phyloP scores from a whole-genome alignment of 768 basidiomycete genomes.

The Tulasnella sp. region DNA sequence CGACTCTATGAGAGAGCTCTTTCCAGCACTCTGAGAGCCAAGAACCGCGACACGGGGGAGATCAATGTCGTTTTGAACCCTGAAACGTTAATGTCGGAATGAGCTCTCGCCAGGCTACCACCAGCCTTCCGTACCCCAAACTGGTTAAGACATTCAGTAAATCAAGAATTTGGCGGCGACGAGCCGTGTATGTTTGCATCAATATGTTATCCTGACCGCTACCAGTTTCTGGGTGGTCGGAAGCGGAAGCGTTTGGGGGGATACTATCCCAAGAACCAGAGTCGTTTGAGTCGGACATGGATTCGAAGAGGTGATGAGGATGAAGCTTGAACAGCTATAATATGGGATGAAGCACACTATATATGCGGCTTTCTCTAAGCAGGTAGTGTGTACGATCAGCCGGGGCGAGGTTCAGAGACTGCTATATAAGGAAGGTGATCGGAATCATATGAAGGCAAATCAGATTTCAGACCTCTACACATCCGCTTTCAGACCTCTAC shows the following conservation, averaged over 20 bases:
- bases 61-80: slow-evolving; percentile 56
- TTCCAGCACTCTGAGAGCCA: slow-evolving; percentile 75
- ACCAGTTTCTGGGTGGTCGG: background rate
- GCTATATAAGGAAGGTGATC: no score
- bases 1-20: slow-evolving; percentile 75
- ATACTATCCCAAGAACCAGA: background rate
- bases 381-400: no score
- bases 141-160: background rate
- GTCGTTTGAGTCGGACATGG: background rate
- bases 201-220: background rate
- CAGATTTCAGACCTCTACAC: no score
- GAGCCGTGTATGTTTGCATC: background rate
- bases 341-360: no score
- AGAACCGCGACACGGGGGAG: slow-evolving; percentile 74
- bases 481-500: no score
- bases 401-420: no score
- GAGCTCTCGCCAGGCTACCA: no score
- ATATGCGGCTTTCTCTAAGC: no score
- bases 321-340: no score
- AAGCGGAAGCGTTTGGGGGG: background rate
- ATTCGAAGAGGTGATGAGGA: background rate
- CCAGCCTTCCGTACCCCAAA: background rate
- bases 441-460: no score
- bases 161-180: slow-evolving; percentile 17
- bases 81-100: background rate